Base-by-base conservation (phyloP, 2,329 filamentous ascomycete genomes). In the Sordariomycetes sp. region DNA sequence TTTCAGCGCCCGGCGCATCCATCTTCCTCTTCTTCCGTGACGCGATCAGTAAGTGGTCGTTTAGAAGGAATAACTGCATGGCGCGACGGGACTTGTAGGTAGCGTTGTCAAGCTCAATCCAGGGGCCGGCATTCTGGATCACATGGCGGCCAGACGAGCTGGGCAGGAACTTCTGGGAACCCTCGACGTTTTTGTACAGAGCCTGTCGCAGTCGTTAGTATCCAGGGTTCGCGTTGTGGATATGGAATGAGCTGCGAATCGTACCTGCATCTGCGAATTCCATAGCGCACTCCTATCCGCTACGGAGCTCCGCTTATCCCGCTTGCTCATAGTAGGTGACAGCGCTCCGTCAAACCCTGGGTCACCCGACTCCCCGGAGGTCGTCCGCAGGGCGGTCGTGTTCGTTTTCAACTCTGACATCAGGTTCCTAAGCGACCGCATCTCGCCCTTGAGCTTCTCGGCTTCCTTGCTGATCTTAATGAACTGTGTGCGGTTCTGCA, bases 401-500 rank as follows among this genome's bases (percentile, higher is more conserved):
- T 91, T 90, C 8, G 83, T 80, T 65, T 90, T 97, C 59, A 99
- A 80, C 63, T 99, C 94, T 2, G 90, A 86, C 87, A 99, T 97
- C 57, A 97, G 79, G 63, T 90, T 90, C 52, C 89, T 85, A 35
- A 99, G 81, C 7, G 89, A 89, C 57, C 90, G 84, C 94, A 99
- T 97, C 71, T 99, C 94, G 58, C 85, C 84, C 74, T 97, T 97
- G 59, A 99, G 83, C 75, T 96, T 97, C 73, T 99, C 94, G 1
- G 95, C 94, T 74, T 99, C 94, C 73, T 97, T 97, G 70, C 92
- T 97, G 71, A 99, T 97, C 72, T 96, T 96, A 78, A 99, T 97
- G 69, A 99, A 99, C 67, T 97, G 94, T 0, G 90, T 96, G 54
- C 94, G 86, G 72, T 99, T 99, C 71, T 97, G 92, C 72, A 96